Percentiles rank a stretch among this genome's conserved stretches.
Evolutionary conservation across 75 land plant genomes (phyloP).

Genomic region (Picea glauca): DNA sequence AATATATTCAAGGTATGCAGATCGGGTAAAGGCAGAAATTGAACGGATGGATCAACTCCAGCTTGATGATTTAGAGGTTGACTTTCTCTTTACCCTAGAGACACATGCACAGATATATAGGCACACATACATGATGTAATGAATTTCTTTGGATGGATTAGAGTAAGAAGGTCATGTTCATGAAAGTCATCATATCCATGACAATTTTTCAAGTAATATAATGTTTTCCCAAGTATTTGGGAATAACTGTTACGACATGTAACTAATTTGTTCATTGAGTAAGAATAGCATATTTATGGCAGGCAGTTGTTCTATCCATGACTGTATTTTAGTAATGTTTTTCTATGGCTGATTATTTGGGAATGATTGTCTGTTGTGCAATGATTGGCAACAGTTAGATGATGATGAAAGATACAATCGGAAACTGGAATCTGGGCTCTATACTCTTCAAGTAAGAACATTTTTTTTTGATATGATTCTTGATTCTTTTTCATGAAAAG

Average conservation of each 20-base stretch:
- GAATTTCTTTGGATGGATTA: conserved; percentile 1
- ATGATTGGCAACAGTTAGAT: conserved; percentile 60
- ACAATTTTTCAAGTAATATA: not conserved
- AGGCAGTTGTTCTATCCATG: no score
- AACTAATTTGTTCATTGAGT: no score
- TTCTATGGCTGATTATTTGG: not conserved
- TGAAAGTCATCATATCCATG: not conserved
- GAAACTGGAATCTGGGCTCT: conserved; percentile 92
- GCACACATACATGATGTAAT: not conserved
- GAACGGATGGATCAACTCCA: conserved; percentile 64
- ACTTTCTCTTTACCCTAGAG: not conserved
- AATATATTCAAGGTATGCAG: conserved; percentile 61
- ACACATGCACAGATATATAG: not conserved
- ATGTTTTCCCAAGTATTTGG: not conserved
- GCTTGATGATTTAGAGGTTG: conserved; percentile 85
- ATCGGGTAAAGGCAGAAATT: conserved; percentile 82
- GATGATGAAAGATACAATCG: conserved; percentile 91
- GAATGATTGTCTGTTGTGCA: conserved; percentile 1
- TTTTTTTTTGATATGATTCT: not conserved
- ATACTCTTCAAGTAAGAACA: conserved; percentile 78
- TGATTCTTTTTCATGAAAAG: not conserved
- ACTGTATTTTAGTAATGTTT: no score
- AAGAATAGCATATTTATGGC: no score
- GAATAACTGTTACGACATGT: not conserved
- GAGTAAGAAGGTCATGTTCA: not conserved